These are phyloP conservation scores for Lunularia cruciata DNA, from an alignment of 225 moss, liverwort and hornwort species.

Conservation along the genomic window DNA sequence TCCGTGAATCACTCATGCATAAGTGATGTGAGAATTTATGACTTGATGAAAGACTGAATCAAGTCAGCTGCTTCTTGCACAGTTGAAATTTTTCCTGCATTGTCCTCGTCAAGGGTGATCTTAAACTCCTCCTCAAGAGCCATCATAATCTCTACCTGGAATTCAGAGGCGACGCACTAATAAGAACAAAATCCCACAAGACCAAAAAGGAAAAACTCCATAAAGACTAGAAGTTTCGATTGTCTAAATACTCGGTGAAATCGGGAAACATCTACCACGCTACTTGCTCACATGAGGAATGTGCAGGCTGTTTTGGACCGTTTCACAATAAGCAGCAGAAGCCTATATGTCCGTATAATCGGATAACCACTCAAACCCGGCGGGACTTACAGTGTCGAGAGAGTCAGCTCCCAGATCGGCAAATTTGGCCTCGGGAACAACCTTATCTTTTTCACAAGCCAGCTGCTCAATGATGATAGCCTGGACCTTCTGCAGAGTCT, in stretches of 20 bases:
- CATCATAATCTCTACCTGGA: slow-evolving; percentile 51
- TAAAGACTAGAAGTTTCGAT: no score
- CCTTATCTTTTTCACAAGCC: slow-evolving; percentile 6
- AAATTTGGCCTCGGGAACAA: slow-evolving; percentile 60
- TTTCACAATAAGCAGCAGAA: no score
- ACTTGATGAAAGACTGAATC: slow-evolving; percentile 30
- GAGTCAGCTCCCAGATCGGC: slow-evolving; percentile 78
- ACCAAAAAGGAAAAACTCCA: no score
- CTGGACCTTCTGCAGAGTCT: slow-evolving; percentile 43
- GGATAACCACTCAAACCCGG: no score
- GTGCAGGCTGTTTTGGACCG: no score
- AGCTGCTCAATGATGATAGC: slow-evolving; percentile 65
- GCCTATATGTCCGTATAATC: no score
- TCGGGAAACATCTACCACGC: no score
- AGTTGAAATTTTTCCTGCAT: slow-evolving; percentile 42
- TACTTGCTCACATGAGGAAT: no score
- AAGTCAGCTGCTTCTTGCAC: slow-evolving; percentile 51
- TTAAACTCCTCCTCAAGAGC: slow-evolving; percentile 41
- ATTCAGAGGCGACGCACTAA: background rate
- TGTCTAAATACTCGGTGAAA: no score
- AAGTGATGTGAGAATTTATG: slow-evolving; percentile 12
- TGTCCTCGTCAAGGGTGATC: slow-evolving; percentile 39
- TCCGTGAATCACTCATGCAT: background rate
- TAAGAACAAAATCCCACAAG: no score
- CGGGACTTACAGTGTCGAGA: slow-evolving; percentile 63